Conservation (phyloP, 495 filamentous ascomycete species). For the Recurvomyces mirabilis region DNA sequence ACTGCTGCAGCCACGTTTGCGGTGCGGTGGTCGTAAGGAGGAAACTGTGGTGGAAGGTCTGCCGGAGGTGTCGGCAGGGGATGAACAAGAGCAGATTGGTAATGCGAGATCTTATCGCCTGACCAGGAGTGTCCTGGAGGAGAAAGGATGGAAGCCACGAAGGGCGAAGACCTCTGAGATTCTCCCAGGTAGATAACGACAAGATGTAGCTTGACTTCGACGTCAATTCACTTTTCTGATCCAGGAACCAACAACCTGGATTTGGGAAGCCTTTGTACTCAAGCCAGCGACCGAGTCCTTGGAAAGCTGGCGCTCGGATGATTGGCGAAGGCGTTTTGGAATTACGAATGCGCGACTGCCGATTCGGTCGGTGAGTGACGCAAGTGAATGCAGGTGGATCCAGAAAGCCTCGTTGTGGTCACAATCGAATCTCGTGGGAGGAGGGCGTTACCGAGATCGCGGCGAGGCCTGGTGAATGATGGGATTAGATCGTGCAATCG, state of each 20-base stretch:
- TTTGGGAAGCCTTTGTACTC: slow-evolving; percentile 21
- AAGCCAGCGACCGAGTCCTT: slow-evolving; percentile 17
- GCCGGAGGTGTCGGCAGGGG: slow-evolving; percentile 16
- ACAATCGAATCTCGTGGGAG: background rate
- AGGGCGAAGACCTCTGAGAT: slow-evolving; percentile 12
- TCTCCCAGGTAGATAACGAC: slow-evolving; percentile 6
- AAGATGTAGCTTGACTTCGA: slow-evolving; percentile 10
- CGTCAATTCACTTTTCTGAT: slow-evolving; percentile 5
- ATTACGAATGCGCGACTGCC: background rate
- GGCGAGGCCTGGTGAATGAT: slow-evolving; percentile 4
- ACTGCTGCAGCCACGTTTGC: slow-evolving; percentile 36
- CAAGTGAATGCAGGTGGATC: slow-evolving; percentile 13
- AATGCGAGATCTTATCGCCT: slow-evolving; percentile 6
- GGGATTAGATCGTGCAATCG: slow-evolving; percentile 9
- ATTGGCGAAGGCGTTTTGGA: background rate
- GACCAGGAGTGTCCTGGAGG: slow-evolving; percentile 15
- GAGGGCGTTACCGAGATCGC: slow-evolving; percentile 8
- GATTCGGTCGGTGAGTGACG: slow-evolving; percentile 3
- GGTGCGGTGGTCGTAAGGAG: slow-evolving; percentile 21
- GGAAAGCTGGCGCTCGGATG: slow-evolving; percentile 4
- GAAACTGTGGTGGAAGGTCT: slow-evolving; percentile 7
- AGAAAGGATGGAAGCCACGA: slow-evolving; percentile 16
- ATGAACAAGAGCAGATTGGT: slow-evolving; percentile 7
- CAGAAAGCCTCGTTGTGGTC: slow-evolving; percentile 5
- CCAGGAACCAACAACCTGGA: slow-evolving; percentile 13